phyloP scores from a whole-genome alignment of 352 stramenopile genomes.

The Globisporangium cederbergense region DNA sequence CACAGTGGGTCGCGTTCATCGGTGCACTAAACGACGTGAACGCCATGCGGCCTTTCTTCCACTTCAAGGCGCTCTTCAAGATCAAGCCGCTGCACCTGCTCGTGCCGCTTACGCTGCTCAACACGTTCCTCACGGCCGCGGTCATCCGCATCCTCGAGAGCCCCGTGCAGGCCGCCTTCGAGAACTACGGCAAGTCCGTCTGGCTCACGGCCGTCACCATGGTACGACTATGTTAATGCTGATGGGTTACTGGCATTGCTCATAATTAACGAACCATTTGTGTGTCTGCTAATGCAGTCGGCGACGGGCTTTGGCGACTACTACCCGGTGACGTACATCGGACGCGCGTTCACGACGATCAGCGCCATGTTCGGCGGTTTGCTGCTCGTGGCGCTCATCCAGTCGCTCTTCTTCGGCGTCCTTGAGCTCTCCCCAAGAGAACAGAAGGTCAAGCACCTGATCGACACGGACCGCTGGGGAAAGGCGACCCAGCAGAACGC shows the following conservation, averaged over 20 bases:
- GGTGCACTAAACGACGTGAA: slow-evolving; percentile 75
- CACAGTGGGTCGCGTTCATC: slow-evolving; percentile 71
- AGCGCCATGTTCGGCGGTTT: slow-evolving; percentile 74
- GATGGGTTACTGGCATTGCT: neutral
- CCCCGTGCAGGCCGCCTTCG: slow-evolving; percentile 53
- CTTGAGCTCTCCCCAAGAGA: slow-evolving; percentile 62
- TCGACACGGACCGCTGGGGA: slow-evolving; percentile 60
- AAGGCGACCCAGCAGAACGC: slow-evolving; percentile 40
- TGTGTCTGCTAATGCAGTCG: slow-evolving; percentile 25
- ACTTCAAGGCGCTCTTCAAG: slow-evolving; percentile 81
- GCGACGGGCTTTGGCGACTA: slow-evolving; percentile 72
- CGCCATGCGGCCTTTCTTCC: slow-evolving; percentile 71
- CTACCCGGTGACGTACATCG: slow-evolving; percentile 65
- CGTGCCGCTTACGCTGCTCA: slow-evolving; percentile 51
- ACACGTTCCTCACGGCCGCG: slow-evolving; percentile 57
- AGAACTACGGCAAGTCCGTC: slow-evolving; percentile 69
- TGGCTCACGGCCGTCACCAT: slow-evolving; percentile 71
- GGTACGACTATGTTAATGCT: slow-evolving; percentile 24
- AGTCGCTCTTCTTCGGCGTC: slow-evolving; percentile 78
- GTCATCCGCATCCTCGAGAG: slow-evolving; percentile 73
- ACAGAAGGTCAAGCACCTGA: slow-evolving; percentile 60
- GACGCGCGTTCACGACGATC: slow-evolving; percentile 46
- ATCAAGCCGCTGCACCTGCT: slow-evolving; percentile 56
- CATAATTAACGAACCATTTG: neutral
- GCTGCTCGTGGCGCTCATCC: slow-evolving; percentile 63